Conservation (phyloP, 305 asterid species). For the Nicotiana rustica region DNA sequence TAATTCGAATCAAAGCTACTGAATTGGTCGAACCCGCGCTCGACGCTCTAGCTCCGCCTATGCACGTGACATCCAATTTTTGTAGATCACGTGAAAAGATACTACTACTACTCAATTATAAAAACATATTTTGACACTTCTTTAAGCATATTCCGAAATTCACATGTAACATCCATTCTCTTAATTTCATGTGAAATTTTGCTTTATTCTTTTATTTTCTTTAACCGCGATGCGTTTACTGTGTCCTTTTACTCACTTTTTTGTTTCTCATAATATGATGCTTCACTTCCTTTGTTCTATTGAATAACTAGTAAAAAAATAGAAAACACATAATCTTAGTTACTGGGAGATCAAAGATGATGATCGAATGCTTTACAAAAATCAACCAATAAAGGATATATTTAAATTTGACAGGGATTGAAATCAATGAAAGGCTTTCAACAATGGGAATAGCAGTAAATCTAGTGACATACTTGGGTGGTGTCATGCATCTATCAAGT, state of each 20-base stretch:
- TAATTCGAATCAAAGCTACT: too few relatives aligned
- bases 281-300: too few relatives aligned
- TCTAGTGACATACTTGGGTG: slow-evolving; percentile 59
- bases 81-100: neutral
- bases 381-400: too few relatives aligned
- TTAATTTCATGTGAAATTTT: neutral
- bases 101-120: neutral
- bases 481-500: slow-evolving; percentile 63
- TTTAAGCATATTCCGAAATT: neutral
- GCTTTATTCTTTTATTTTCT: neutral
- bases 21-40: too few relatives aligned
- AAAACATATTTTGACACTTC: neutral
- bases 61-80: neutral
- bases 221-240: neutral
- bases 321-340: too few relatives aligned
- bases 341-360: too few relatives aligned
- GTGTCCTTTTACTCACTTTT: neutral
- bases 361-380: too few relatives aligned
- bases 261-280: neutral
- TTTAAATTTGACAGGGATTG: slow-evolving; percentile 50
- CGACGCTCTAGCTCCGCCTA: too few relatives aligned
- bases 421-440: slow-evolving; percentile 65
- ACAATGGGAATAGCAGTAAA: slow-evolving; percentile 70
- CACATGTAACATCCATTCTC: neutral
- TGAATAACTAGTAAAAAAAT: too few relatives aligned